Evolutionary conservation across 2,329 filamentous ascomycete genomes (phyloP).

Genomic region (Aspergillus latus): DNA sequence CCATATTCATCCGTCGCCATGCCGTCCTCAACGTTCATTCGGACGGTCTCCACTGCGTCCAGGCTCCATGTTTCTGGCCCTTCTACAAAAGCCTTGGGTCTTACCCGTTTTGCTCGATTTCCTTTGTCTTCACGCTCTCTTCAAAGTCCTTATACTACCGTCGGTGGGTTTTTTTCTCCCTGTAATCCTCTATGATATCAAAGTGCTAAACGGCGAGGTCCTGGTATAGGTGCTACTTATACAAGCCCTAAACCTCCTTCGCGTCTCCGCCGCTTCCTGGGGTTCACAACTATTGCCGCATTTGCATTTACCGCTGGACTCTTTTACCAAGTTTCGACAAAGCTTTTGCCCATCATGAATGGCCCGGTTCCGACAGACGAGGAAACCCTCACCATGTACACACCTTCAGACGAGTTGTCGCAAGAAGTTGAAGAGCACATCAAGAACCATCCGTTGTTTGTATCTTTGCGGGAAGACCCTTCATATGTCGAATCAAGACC

Average conservation of each 20-base stretch:
- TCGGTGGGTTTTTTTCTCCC: neutral
- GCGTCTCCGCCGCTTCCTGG: constrained; percentile 35
- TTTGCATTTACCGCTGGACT: constrained; percentile 36
- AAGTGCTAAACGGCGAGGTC: neutral
- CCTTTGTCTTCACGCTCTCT: constrained; percentile 7
- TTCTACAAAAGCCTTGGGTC: constrained; percentile 16
- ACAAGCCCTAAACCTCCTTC: constrained; percentile 25
- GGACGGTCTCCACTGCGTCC: constrained; percentile 21
- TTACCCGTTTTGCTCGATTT: constrained; percentile 5
- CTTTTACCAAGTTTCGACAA: constrained; percentile 27
- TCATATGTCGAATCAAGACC: constrained; percentile 75
- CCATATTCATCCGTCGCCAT: constrained; percentile 13
- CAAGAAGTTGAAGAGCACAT: constrained; percentile 70
- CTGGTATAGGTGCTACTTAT: neutral
- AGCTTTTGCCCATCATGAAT: constrained; percentile 36
- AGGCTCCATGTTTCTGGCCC: constrained; percentile 16
- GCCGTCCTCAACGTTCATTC: constrained; percentile 17
- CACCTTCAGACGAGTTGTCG: constrained; percentile 53
- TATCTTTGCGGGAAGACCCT: constrained; percentile 64
- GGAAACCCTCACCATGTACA: constrained; percentile 69
- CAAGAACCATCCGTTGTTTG: constrained; percentile 70
- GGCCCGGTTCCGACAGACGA: constrained; percentile 60
- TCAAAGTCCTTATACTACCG: constrained; percentile 13
- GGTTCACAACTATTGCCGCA: constrained; percentile 38
- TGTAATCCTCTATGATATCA: neutral